Base-by-base conservation (phyloP, 2,329 filamentous ascomycete species). In the Fusarium sp. region DNA sequence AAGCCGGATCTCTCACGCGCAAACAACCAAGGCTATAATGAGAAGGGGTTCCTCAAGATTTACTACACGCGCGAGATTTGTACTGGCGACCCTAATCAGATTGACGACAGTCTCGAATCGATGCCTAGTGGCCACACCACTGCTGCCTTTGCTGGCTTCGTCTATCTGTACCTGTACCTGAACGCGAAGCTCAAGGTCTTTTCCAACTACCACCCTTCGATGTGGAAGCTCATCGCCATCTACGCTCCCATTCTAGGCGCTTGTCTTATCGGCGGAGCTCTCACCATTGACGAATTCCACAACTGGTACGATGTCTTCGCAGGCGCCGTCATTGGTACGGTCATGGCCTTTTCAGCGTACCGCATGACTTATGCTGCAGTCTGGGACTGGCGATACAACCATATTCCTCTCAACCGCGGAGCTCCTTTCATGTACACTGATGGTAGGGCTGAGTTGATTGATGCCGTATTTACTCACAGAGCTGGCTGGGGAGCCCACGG, bases 161-260 rank as follows among this genome's bases (percentile, higher is more conserved):
- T 88, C 7, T 92, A 87, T 74, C 79, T 92, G 7, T 89, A 84
- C 69, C 80, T 92, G 10, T 92, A 91, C 80, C 81, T 91, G 25
- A 91, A 92, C 73, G 90, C 88, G 33, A 92, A 92, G 79, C 80
- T 92, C 38, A 92, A 92, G 79, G 85, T 91, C 55, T 91, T 86
- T 80, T 82, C 85, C 18, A 88, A 91, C 76, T 87, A 90, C 74
- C 88, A 90, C 63, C 85, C 90, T 0, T 83, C 86, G 0, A 85
- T 90, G 77, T 92, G 89, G 89, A 91, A 91, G 77, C 79, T 91
- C 4, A 80, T 86, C 4, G 82, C 84, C 9, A 80, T 86, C 3
- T 86, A 87, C 67, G 76, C 84, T 0, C 90, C 90, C 0, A 77
- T 92, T 1, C 82, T 92, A 0, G 86, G 83, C 1, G 88, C 89